Base-by-base conservation (phyloP, 2,329 filamentous ascomycete genomes). In the Aureobasidium mangrovei region DNA sequence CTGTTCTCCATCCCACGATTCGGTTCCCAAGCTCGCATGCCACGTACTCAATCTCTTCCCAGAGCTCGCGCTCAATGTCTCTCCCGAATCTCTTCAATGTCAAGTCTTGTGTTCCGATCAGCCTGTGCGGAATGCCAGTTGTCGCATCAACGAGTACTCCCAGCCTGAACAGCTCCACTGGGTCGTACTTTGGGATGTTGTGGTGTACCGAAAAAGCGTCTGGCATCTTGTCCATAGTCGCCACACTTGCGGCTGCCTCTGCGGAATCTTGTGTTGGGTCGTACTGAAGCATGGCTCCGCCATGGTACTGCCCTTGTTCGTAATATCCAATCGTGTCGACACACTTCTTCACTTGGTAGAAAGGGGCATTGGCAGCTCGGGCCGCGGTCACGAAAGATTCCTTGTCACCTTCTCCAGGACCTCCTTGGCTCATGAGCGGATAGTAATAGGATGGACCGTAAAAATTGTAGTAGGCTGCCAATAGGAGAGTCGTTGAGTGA, bases 361-460 rank as follows among this genome's bases (percentile, higher is more conserved):
- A 74, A 2, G 68, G 61, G 7, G 69, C 63, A 4, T 64, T 60
- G 1, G 74, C 60, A 5, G 65, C 71, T 4, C 69, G 58, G 5
- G 75, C 73, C 4, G 74, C 74, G 3, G 70, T 65, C n/a, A 74
- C 61, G 58, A 77, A 77, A 0, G 74, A 77, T 59, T 77, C 75
- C 60, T 77, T 77, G 62, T 77, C 75, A 12, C 75, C 75, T 61
- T 77, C 68, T 8, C 75, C 75, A 0, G 70, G 65, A 6, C 70
- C 74, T 33, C 74, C 74, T 60, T 76, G 74, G 3, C 69, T 72
- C 7, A 75, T 65, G 0, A 77, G 61, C 0, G 69, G 67, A 56
- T 76, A 77, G 59, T 74, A 77, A 51, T 69, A 67, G 0, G 65
- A 60, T 3, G 74, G 72, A 1, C 73, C 73, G 63, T 70, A 75